phyloP scores from a whole-genome alignment of 2,329 filamentous ascomycete species.

The Cytospora chrysosperma region DNA sequence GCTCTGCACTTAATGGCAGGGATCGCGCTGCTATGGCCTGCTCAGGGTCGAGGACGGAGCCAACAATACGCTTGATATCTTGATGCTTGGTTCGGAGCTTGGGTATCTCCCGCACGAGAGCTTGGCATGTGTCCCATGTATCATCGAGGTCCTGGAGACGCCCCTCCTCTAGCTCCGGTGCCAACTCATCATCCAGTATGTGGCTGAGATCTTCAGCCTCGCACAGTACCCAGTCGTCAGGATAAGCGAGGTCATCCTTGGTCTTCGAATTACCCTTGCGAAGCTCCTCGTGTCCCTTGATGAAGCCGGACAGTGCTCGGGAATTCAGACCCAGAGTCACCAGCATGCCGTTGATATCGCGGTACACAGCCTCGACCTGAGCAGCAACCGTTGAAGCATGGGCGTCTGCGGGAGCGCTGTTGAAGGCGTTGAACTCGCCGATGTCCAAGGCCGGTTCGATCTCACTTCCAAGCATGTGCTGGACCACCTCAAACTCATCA shows the following conservation, averaged over 20 bases:
- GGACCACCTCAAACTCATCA: slow-evolving; percentile 71
- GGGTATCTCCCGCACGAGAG: slow-evolving; percentile 67
- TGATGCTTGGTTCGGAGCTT: slow-evolving; percentile 73
- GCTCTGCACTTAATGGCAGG: slow-evolving; percentile 79
- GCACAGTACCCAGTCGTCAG: slow-evolving; percentile 70
- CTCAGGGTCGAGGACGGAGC: slow-evolving; percentile 66
- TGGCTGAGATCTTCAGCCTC: slow-evolving; percentile 70
- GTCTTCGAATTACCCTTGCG: slow-evolving; percentile 54
- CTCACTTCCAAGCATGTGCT: slow-evolving; percentile 60
- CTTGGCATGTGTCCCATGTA: slow-evolving; percentile 67
- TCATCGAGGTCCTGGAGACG: slow-evolving; percentile 66
- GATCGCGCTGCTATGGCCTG: slow-evolving; percentile 62
- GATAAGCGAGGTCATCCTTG: slow-evolving; percentile 66
- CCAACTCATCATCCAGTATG: slow-evolving; percentile 64
- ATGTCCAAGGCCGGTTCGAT: slow-evolving; percentile 61
- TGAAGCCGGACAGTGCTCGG: slow-evolving; percentile 62
- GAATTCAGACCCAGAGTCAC: slow-evolving; percentile 86
- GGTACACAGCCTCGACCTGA: slow-evolving; percentile 67
- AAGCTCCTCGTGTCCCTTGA: slow-evolving; percentile 64
- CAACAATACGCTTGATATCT: slow-evolving; percentile 75
- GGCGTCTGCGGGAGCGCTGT: slow-evolving; percentile 52
- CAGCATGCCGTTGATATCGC: slow-evolving; percentile 90
- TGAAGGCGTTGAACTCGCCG: slow-evolving; percentile 66
- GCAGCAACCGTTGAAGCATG: slow-evolving; percentile 56
- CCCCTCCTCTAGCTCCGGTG: slow-evolving; percentile 63